Evolutionary conservation across 2,329 filamentous ascomycete genomes (phyloP).

Genomic region (Scedosporium minutisporum): DNA sequence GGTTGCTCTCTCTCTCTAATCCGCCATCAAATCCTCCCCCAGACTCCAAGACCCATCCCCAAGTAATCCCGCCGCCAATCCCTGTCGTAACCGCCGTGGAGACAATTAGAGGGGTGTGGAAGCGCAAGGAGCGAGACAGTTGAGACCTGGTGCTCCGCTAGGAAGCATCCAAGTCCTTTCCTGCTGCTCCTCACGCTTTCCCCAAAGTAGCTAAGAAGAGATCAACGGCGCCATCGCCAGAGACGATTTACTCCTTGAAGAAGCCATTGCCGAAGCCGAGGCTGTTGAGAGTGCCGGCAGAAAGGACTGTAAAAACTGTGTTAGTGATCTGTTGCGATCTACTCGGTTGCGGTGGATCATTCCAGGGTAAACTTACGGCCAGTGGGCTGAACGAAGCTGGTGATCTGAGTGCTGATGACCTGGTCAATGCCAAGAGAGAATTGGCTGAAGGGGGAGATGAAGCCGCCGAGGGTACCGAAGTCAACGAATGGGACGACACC

Average conservation of each 20-base stretch:
- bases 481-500: constrained; percentile 4
- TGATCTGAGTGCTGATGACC: constrained; percentile 18
- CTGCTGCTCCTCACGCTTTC: background rate
- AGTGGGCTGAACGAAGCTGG: constrained; percentile 14
- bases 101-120: background rate
- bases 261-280: background rate
- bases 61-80: background rate
- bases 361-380: background rate
- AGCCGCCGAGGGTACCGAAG: constrained; percentile 5
- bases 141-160: background rate
- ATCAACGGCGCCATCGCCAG: background rate
- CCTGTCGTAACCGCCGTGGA: background rate
- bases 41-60: background rate
- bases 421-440: constrained; percentile 17
- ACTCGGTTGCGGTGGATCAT: background rate
- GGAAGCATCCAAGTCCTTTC: background rate
- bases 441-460: constrained; percentile 17
- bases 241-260: constrained; percentile 1
- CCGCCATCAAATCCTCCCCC: background rate
- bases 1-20: constrained; percentile 1
- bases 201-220: background rate
- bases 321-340: background rate
- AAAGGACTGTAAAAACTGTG: constrained; percentile 1
- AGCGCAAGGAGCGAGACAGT: background rate
- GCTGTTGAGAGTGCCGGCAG: background rate